Conservation (phyloP, 129 eudicot genomes). For the Escallonia rubra region DNA sequence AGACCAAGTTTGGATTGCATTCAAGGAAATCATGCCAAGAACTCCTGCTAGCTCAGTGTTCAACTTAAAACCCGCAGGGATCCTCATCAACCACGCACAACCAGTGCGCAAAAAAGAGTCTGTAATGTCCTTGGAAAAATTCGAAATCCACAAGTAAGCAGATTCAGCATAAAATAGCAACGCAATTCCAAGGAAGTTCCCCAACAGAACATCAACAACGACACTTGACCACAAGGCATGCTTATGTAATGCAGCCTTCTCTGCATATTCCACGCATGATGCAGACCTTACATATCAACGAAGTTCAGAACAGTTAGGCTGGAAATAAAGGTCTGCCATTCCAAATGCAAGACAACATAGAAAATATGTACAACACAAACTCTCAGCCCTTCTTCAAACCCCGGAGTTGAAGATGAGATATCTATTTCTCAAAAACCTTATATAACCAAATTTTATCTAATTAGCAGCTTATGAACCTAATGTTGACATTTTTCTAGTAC, state of each 20-base stretch:
- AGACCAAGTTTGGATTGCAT: conserved; percentile 87
- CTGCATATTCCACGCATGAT: conserved; percentile 83
- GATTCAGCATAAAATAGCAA: conserved; percentile 48
- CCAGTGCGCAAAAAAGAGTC: conserved; percentile 70
- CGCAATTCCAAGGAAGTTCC: conserved; percentile 63
- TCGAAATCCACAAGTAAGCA: conserved; percentile 41
- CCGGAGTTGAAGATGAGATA: too few relatives aligned
- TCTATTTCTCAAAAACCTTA: too few relatives aligned
- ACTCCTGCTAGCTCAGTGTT: conserved; percentile 92
- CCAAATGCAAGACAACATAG: conserved; percentile 1
- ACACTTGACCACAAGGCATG: conserved; percentile 84
- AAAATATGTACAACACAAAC: too few relatives aligned
- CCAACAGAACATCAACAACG: conserved; percentile 62
- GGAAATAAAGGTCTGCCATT: neutral
- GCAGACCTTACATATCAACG: conserved; percentile 43
- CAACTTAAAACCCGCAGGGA: conserved; percentile 95
- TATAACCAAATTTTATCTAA: too few relatives aligned
- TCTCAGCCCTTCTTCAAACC: too few relatives aligned
- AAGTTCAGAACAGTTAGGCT: conserved; percentile 16
- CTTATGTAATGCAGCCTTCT: conserved; percentile 61
- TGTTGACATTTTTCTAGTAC: too few relatives aligned
- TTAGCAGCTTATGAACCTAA: too few relatives aligned
- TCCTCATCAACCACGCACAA: conserved; percentile 91
- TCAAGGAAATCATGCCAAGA: conserved; percentile 77
- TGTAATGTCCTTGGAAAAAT: conserved; percentile 43